Evolutionary conservation across 345 rosid species (phyloP), one percentile per base, ranked within the genome.

Genomic region (Eutrema heterophyllum): DNA sequence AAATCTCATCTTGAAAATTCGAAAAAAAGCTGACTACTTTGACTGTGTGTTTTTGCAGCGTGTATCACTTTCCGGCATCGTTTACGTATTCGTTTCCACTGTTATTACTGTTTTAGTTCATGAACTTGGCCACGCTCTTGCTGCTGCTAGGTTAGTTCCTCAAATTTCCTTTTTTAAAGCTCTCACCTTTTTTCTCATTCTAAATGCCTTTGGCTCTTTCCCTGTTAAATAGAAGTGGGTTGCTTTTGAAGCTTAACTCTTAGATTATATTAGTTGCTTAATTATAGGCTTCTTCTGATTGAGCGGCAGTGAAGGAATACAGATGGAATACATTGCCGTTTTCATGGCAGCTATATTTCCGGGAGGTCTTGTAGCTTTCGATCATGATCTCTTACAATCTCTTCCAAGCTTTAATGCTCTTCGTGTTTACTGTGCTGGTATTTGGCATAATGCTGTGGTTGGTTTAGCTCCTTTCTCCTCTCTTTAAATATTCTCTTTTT

Each of bases 401-500:
- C 77, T 88, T 64, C 88, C 86, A 0, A 81, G 71, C 5, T 77
- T 84, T 46, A 67, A 76, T 36, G 80, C 89, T 24, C 97, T 94
- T 69, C 96, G 98, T 29, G 74, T 88, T 0, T 91, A 88, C 64
- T 89, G 92, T 79, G 97, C 97, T 52, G 97, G 99, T 49, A 80
- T 95, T 70, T 95, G 98, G 97, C 97, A 95, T 70, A 95, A 95
- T 78, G 97, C 92, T 43, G 87, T 83, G 89, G 98, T 94, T 54
- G 3, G 73, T 61, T 68, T 60, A 1, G 2, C 18, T 52, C 9
- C 4, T 48, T 32, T 8, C 18, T 49, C 27, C 41, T 45, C 40
- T 65, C 54, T 45, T 21, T 0, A 3, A 5, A 5, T 11, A 4
- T 6, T 52, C 15, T 26, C 5, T 52, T 52, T 18, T 4, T 36